Evolutionary conservation across 169 alveolate species (phyloP).

Genomic region (Plasmodium relictum): DNA sequence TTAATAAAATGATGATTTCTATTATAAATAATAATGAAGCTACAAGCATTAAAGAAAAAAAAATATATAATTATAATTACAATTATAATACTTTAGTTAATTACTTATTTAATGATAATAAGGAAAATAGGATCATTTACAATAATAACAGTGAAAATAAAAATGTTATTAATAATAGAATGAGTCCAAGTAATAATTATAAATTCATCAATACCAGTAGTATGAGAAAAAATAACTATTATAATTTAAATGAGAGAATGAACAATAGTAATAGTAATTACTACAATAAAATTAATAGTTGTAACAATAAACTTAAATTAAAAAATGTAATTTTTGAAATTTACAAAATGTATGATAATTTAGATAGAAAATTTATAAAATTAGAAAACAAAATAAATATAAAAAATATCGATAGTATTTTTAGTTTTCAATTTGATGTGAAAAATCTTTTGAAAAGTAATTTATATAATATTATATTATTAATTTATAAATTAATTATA

Average conservation of each 20-base stretch:
- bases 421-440: conserved; percentile 22
- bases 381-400: conserved; percentile 23
- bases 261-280: not conserved
- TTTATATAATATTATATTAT: conserved; percentile 10
- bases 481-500: conserved; percentile 33
- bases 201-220: not conserved
- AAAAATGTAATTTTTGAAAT: conserved; percentile 4
- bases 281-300: not conserved
- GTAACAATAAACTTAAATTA: conserved; percentile 2
- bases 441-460: conserved; percentile 19
- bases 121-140: not conserved
- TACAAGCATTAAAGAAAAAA: conserved; percentile 9
- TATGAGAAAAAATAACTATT: not conserved
- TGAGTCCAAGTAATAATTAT: not conserved
- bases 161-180: not conserved
- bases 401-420: conserved; percentile 19
- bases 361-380: conserved; percentile 16
- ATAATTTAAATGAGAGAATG: not conserved
- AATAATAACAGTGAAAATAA: not conserved
- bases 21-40: conserved; percentile 12
- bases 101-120: conserved; percentile 1
- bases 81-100: conserved; percentile 1
- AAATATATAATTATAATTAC: conserved; percentile 2
- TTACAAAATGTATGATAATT: conserved; percentile 33
- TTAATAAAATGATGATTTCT: conserved; percentile 20